These are phyloP conservation scores for Conringia planisiliqua DNA, from an alignment of 345 rosid species.

Conservation along the genomic window DNA sequence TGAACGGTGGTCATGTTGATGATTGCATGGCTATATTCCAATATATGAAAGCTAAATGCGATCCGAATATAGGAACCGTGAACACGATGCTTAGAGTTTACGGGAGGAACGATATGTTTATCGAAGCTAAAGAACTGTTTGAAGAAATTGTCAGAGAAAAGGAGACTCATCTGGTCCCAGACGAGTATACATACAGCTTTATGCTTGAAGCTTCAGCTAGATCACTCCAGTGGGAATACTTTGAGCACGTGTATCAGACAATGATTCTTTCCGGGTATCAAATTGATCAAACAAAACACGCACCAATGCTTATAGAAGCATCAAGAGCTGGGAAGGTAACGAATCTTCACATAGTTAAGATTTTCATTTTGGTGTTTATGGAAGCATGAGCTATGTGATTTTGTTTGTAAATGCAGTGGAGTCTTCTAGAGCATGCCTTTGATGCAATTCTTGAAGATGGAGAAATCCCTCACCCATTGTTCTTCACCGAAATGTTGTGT, in stretches of 20 bases:
- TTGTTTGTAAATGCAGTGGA: constrained; percentile 44
- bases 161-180: constrained; percentile 42
- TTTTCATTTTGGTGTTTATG: not conserved
- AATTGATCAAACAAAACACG: constrained; percentile 64
- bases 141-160: constrained; percentile 47
- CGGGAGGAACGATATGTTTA: constrained; percentile 75
- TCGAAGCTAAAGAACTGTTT: constrained; percentile 73
- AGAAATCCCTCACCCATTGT: constrained; percentile 61
- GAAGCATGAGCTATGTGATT: constrained; percentile 8
- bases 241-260: constrained; percentile 76
- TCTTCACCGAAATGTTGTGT: constrained; percentile 71
- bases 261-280: constrained; percentile 69
- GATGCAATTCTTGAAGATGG: constrained; percentile 73
- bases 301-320: constrained; percentile 62
- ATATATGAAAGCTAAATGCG: constrained; percentile 60
- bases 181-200: constrained; percentile 64
- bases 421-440: constrained; percentile 84
- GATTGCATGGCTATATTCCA: constrained; percentile 69
- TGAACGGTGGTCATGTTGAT: constrained; percentile 75
- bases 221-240: constrained; percentile 88
- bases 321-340: constrained; percentile 82
- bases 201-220: constrained; percentile 90
- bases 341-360: not conserved
- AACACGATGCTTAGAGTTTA: constrained; percentile 83
- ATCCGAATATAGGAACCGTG: constrained; percentile 82